These are phyloP conservation scores for Saprolegnia diclina DNA, from an alignment of 352 stramenopile genomes.

Conservation along the genomic window DNA sequence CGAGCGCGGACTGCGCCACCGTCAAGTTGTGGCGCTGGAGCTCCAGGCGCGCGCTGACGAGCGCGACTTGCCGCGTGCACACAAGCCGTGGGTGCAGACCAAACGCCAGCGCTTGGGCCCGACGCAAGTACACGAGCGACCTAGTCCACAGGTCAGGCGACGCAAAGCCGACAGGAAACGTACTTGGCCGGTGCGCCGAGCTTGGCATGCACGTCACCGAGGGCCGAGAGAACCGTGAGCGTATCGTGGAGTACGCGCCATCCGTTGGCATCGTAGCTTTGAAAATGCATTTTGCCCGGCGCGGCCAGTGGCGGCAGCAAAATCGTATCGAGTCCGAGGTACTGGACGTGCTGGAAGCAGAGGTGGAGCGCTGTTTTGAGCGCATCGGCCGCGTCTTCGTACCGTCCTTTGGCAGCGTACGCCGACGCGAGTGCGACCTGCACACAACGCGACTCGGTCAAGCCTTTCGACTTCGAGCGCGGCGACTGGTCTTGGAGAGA, in stretches of 20 bases:
- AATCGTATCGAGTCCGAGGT: background rate
- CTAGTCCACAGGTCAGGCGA: too few relatives aligned
- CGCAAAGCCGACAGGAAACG: too few relatives aligned
- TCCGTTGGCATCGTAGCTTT: conserved; percentile 5
- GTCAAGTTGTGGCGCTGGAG: background rate
- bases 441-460: background rate
- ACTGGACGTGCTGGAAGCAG: conserved; percentile 5
- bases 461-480: background rate
- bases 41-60: background rate
- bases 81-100: background rate
- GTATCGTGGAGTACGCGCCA: background rate
- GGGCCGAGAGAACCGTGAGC: background rate
- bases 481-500: background rate
- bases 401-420: background rate
- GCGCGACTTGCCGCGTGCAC: background rate
- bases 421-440: background rate
- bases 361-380: background rate
- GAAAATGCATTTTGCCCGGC: conserved; percentile 25
- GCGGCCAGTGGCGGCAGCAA: background rate
- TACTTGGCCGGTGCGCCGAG: background rate
- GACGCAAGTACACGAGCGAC: background rate
- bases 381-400: background rate
- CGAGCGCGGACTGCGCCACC: background rate
- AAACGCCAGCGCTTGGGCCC: background rate
- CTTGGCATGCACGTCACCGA: conserved; percentile 14